Conservation (phyloP, 1,139 yeast genomes). For the Saccharomyces hybrid region DNA sequence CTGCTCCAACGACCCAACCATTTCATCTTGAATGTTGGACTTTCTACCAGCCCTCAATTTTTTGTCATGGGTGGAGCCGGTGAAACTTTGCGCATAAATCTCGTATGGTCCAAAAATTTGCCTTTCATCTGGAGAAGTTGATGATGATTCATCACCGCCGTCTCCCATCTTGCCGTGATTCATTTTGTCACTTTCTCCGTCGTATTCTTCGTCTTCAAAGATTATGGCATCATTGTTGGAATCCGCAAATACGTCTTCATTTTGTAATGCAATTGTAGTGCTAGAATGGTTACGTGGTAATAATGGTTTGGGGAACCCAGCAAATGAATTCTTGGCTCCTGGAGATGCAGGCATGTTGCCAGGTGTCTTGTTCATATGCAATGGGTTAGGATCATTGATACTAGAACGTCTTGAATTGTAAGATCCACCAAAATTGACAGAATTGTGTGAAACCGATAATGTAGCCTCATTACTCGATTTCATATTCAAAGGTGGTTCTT, state of each 20-base stretch:
- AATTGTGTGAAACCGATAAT: constrained; percentile 19
- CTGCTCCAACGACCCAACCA: constrained; percentile 32
- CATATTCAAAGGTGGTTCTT: constrained; percentile 6
- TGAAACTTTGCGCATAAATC: constrained; percentile 13
- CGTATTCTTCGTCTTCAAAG: constrained; percentile 30
- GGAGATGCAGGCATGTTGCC: neutral
- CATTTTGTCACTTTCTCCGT: constrained; percentile 2
- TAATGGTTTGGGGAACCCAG: constrained; percentile 7
- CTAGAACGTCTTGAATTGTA: constrained; percentile 10
- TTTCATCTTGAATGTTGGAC: constrained; percentile 28
- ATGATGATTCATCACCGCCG: constrained; percentile 6
- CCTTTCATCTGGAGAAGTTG: constrained; percentile 11
- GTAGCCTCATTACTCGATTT: constrained; percentile 20
- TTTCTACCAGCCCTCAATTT: constrained; percentile 20
- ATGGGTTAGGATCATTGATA: constrained; percentile 1
- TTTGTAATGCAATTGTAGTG: constrained; percentile 27
- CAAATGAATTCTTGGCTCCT: neutral
- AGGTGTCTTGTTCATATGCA: neutral
- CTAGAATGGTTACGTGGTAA: constrained; percentile 16
- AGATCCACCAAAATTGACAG: constrained; percentile 14
- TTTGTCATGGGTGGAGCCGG: constrained; percentile 6
- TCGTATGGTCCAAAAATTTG: constrained; percentile 28
- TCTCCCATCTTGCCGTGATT: constrained; percentile 17
- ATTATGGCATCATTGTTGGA: constrained; percentile 27
- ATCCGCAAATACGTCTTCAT: constrained; percentile 26